These are phyloP conservation scores for Phytophthora ohioensis DNA, from an alignment of 352 stramenopile species.

Conservation along the genomic window DNA sequence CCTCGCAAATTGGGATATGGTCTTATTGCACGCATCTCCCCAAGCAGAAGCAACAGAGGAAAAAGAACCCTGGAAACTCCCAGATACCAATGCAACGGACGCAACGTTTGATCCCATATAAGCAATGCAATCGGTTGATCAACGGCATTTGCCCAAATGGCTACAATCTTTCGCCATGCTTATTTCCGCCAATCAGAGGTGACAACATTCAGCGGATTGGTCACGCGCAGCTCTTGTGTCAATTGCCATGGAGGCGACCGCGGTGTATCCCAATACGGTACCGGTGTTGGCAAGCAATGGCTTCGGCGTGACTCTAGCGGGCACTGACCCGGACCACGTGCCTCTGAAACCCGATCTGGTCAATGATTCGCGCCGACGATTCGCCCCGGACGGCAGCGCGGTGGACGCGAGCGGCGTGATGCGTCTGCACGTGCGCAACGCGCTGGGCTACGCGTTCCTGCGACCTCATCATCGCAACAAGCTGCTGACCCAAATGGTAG, in stretches of 20 bases:
- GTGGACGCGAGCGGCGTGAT: constrained; percentile 62
- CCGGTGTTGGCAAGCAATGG: constrained; percentile 59
- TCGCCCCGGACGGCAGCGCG: constrained; percentile 35
- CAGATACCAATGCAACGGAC: constrained; percentile 21
- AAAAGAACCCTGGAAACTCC: constrained; percentile 39
- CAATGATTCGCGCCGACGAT: constrained; percentile 60
- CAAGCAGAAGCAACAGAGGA: constrained; percentile 5
- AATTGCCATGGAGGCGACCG: constrained; percentile 64
- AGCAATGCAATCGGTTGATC: neutral
- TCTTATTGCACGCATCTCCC: neutral
- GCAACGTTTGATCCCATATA: neutral
- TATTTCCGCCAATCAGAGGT: constrained; percentile 43
- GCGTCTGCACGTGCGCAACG: constrained; percentile 65
- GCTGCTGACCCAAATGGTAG: constrained; percentile 11
- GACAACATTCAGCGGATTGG: constrained; percentile 18
- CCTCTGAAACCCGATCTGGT: constrained; percentile 55
- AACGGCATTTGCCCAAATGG: constrained; percentile 23
- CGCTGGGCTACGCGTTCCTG: constrained; percentile 58
- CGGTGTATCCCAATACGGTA: constrained; percentile 62
- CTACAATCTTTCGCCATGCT: constrained; percentile 22
- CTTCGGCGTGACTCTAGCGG: constrained; percentile 58
- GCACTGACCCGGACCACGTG: constrained; percentile 54
- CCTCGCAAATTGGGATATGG: constrained; percentile 33
- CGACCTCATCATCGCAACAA: constrained; percentile 54
- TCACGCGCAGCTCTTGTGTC: constrained; percentile 10